Percentiles rank a stretch among this genome's conserved stretches.
Conservation (phyloP, 345 rosid genomes). For the Citrus maxima region DNA sequence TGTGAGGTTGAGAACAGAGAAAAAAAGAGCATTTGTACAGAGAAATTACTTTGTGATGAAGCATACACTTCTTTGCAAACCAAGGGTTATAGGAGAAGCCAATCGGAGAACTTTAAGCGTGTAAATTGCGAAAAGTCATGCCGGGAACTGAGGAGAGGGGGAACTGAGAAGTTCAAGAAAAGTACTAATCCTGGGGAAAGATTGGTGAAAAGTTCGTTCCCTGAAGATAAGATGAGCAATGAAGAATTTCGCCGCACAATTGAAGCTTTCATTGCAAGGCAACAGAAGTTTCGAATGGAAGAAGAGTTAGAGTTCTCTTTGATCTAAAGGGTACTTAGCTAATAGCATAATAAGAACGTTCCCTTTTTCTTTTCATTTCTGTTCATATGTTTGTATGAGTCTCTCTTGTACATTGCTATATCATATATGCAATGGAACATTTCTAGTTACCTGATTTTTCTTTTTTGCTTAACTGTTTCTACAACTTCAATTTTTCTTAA, state of each 20-base stretch:
- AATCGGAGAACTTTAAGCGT: constrained; percentile 41
- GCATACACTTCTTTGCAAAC: constrained; percentile 4
- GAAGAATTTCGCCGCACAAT: constrained; percentile 63
- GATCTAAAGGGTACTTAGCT: constrained; percentile 12
- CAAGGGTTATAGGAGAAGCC: constrained; percentile 44
- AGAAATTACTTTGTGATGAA: constrained; percentile 15
- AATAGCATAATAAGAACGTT: neutral
- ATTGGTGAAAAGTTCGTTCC: constrained; percentile 25
- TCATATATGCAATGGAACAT: constrained; percentile 15
- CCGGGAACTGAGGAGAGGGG: constrained; percentile 43
- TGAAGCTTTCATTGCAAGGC: constrained; percentile 81
- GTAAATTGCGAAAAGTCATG: constrained; percentile 17
- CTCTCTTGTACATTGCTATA: constrained; percentile 17
- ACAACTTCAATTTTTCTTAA: neutral
- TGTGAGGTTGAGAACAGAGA: constrained; percentile 19
- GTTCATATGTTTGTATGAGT: neutral
- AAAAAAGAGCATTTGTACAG: constrained; percentile 32
- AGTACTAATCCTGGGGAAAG: constrained; percentile 24
- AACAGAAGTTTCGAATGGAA: constrained; percentile 60
- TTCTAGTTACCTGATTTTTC: neutral
- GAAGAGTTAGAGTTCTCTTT: constrained; percentile 51
- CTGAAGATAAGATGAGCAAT: constrained; percentile 64
- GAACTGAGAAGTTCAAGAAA: constrained; percentile 41
- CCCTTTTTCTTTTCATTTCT: constrained; percentile 1
- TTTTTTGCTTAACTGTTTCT: neutral